Evolutionary conservation across 2,329 filamentous ascomycete genomes (phyloP), one percentile per base, ranked within the genome.

Genomic region (Paramyrothecium roridum): DNA sequence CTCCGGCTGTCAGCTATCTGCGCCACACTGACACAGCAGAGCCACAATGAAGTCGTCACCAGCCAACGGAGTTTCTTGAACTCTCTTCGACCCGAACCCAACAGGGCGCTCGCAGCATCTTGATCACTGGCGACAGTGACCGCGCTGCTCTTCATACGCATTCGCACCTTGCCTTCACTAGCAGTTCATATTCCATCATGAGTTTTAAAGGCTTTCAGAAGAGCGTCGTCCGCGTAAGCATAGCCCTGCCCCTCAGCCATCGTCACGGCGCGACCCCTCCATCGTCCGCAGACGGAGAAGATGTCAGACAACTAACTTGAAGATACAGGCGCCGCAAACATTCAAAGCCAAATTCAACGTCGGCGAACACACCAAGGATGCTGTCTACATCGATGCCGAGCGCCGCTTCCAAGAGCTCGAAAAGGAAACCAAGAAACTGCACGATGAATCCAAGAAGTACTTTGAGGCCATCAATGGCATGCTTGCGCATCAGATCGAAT

Each of bases 401-500:
- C 86, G 93, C 59, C 88, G 95, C 50, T 99, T 98, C 71, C 82
- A 91, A 61, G 95, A 99, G 77, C 83, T 99, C 61, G 95, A 99
- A 76, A 88, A 80, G 62, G 93, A 99, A 78, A 98, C 95, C 37
- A 98, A 97, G 81, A 93, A 90, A 74, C 86, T 97, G 30, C 93
- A 98, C 76, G 91, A 96, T 78, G 93, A 98, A 75, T 96, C 91
- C 55, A 90, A 93, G 73, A 97, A 96, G 77, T 99, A 99, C 75
- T 97, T 96, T 67, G 87, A 96, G 53, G 91, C 95, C 70, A 97
- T 99, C 77, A 97, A 98, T 77, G 90, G 89, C 80, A 99, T 99
- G 95, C 84, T 99, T 67, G 85, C 80, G 69, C 93, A 98, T 76
- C 95, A 99, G 78, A 98, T 99, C 75, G 93, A 96, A 71, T 99